phyloP scores from a whole-genome alignment of 2,329 filamentous ascomycete genomes.

The Monosporascus sp. region DNA sequence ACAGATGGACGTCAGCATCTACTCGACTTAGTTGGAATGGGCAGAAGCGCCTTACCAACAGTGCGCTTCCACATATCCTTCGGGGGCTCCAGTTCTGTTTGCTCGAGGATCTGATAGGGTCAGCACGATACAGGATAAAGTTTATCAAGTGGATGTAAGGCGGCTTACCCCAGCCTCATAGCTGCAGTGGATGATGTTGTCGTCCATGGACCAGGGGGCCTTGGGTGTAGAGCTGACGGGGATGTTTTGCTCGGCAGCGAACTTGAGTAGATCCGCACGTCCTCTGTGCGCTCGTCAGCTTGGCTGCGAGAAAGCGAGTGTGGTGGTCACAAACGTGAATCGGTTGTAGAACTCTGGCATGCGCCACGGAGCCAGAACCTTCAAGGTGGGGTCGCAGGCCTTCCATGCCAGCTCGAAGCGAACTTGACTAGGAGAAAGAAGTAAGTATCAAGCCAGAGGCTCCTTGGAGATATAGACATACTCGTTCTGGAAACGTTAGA shows the following conservation, averaged over 20 bases:
- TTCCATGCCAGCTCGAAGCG: background rate
- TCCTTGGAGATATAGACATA: background rate
- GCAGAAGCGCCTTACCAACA: constrained; percentile 15
- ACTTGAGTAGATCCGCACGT: background rate
- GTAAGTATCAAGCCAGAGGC: too few species aligned
- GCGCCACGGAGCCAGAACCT: background rate
- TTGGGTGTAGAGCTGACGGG: constrained; percentile 9
- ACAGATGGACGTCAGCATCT: too few species aligned
- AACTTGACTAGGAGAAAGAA: background rate
- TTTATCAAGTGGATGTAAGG: too few species aligned
- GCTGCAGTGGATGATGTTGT: constrained; percentile 7
- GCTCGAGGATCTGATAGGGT: constrained; percentile 47
- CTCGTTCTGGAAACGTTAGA: background rate
- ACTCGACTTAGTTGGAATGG: too few species aligned
- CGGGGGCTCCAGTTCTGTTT: constrained; percentile 52
- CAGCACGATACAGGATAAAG: too few species aligned
- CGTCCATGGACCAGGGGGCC: constrained; percentile 7
- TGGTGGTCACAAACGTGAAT: background rate
- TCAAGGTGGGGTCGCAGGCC: background rate
- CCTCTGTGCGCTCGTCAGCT: background rate
- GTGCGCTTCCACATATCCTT: constrained; percentile 67
- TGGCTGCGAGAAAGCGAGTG: background rate
- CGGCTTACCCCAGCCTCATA: constrained; percentile 41
- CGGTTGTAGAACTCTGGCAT: background rate
- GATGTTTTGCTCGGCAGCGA: constrained; percentile 6